Conservation (phyloP, 2,329 filamentous ascomycete species). For the Ophiostoma angusticollis region DNA sequence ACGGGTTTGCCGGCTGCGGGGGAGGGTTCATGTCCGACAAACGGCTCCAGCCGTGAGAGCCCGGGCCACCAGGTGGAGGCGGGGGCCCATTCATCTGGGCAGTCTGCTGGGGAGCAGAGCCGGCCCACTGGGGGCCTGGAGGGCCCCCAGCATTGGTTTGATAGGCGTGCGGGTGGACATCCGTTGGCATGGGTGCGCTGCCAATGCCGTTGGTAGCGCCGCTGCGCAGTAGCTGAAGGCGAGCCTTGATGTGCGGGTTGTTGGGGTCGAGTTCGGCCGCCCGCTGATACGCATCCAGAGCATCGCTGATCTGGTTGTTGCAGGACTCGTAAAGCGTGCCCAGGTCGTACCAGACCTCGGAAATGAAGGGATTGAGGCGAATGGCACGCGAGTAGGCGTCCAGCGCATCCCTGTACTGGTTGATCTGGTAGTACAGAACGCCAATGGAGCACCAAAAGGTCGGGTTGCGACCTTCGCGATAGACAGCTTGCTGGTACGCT, state of each 20-base stretch:
- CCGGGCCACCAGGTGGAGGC: conserved; percentile 42
- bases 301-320: conserved; percentile 96
- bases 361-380: conserved; percentile 92
- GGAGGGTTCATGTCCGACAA: conserved; percentile 68
- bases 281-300: conserved; percentile 86
- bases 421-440: conserved; percentile 98
- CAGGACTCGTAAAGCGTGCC: conserved; percentile 97
- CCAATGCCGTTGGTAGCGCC: conserved; percentile 61
- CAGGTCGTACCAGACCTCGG: conserved; percentile 97
- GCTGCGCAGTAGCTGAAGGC: conserved; percentile 76
- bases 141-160: conserved; percentile 75
- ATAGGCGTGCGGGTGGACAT: conserved; percentile 91
- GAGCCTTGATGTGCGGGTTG: conserved; percentile 93
- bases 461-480: conserved; percentile 91
- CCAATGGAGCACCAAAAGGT: conserved; percentile 99
- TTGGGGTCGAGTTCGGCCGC: conserved; percentile 86
- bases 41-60: conserved; percentile 46
- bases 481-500: conserved; percentile 96
- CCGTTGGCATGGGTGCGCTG: conserved; percentile 77
- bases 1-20: conserved; percentile 67
- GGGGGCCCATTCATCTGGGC: conserved; percentile 36
- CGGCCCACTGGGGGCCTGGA: conserved; percentile 80
- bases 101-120: conserved; percentile 42
- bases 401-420: conserved; percentile 94
- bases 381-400: conserved; percentile 97